Conservation (phyloP, 1,139 yeast species). For the Protomyces arabidopsidicola region DNA sequence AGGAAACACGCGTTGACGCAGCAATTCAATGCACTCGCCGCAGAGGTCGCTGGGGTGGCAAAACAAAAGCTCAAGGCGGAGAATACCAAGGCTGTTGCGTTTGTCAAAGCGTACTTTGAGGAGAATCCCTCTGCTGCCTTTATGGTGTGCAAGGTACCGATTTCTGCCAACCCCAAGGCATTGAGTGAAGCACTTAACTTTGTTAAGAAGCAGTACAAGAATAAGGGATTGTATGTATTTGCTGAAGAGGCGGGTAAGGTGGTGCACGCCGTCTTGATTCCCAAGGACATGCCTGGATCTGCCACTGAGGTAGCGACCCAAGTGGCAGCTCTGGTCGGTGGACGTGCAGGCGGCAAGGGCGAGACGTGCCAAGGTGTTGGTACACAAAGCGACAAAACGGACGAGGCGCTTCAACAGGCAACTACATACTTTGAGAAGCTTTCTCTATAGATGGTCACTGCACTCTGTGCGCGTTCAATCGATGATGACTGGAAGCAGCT, state of each 20-base stretch:
- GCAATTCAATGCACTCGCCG: conserved; percentile 72
- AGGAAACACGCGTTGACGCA: conserved; percentile 71
- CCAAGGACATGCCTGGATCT: conserved; percentile 71
- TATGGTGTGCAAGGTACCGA: conserved; percentile 58
- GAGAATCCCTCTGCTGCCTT: conserved; percentile 49
- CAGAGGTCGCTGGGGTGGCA: conserved; percentile 78
- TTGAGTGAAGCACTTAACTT: conserved; percentile 85
- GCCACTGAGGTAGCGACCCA: conserved; percentile 70
- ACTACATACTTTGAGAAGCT: conserved; percentile 12
- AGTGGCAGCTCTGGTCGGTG: conserved; percentile 76
- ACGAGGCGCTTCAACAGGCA: conserved; percentile 67
- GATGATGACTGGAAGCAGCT: neutral
- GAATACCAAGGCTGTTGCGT: conserved; percentile 70
- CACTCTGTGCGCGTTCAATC: neutral
- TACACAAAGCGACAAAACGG: conserved; percentile 64
- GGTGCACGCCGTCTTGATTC: conserved; percentile 90
- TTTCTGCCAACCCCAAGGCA: conserved; percentile 86
- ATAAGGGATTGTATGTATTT: conserved; percentile 73
- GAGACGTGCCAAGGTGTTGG: conserved; percentile 97
- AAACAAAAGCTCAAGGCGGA: conserved; percentile 86
- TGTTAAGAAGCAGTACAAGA: conserved; percentile 71
- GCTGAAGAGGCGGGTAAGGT: conserved; percentile 68
- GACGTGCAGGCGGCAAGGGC: conserved; percentile 98
- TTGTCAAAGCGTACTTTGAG: conserved; percentile 66
- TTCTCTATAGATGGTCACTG: neutral